These are phyloP conservation scores for Margaritispora aquatica DNA, from an alignment of 495 filamentous ascomycete genomes.

Conservation along the genomic window DNA sequence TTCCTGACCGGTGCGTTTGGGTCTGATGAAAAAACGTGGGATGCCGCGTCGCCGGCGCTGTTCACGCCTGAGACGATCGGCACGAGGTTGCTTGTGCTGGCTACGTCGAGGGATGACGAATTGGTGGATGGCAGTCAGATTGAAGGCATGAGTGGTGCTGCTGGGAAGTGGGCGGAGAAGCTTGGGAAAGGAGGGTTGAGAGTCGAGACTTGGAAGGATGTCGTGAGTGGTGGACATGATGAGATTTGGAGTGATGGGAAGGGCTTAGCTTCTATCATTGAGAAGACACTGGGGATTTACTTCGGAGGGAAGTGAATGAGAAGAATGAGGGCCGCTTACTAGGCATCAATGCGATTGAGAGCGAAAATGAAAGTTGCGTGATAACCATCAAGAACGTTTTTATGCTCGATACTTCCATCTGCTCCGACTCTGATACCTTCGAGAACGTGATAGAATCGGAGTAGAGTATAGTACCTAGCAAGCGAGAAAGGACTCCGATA, in stretches of 20 bases:
- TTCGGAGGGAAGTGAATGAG: too few species aligned
- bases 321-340: too few species aligned
- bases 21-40: not conserved
- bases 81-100: not conserved
- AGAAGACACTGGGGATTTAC: not conserved
- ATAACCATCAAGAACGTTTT: too few species aligned
- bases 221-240: not conserved
- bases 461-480: too few species aligned
- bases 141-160: too few species aligned
- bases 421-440: too few species aligned
- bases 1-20: constrained; percentile 3
- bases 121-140: not conserved
- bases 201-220: not conserved
- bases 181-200: not conserved
- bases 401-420: too few species aligned
- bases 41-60: not conserved
- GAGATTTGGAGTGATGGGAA: not conserved
- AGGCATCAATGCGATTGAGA: too few species aligned
- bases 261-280: not conserved
- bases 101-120: not conserved
- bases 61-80: not conserved
- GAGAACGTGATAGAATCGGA: too few species aligned
- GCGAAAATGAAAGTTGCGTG: too few species aligned
- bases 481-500: too few species aligned
- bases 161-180: too few species aligned